Evolutionary conservation across 495 filamentous ascomycete genomes (phyloP).

Genomic region (Aspergillus funiculosus): DNA sequence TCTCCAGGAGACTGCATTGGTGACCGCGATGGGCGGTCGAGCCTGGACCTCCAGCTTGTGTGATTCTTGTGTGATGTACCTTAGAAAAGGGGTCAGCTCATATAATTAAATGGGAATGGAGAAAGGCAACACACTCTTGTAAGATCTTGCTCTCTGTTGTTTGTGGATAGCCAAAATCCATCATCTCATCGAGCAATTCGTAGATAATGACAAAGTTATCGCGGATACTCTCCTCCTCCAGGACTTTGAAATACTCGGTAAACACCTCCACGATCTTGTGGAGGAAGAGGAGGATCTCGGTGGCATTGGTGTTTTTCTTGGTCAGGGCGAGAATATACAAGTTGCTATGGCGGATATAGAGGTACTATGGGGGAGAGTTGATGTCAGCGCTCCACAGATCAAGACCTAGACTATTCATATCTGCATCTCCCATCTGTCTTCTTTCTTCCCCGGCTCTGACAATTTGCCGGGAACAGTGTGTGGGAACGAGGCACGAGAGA

Average conservation of each 20-base stretch:
- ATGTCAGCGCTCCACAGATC: no score
- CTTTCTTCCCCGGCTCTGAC: no score
- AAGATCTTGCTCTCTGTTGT: conserved; percentile 99
- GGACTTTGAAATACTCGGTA: conserved; percentile 99
- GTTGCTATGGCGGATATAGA: conserved; percentile 99
- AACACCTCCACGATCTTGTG: conserved; percentile 99
- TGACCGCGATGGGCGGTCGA: conserved; percentile 98
- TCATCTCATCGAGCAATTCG: conserved; percentile 99
- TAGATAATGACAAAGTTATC: conserved; percentile 99
- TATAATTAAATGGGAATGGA: background rate
- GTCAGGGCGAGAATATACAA: conserved; percentile 97
- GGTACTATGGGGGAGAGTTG: conserved; percentile 60
- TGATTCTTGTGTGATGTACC: conserved; percentile 98
- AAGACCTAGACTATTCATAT: no score
- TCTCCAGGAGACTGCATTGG: conserved; percentile 96
- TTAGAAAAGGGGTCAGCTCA: conserved; percentile 14
- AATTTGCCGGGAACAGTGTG: conserved; percentile 20
- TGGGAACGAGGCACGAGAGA: conserved; percentile 15
- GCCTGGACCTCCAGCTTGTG: conserved; percentile 98
- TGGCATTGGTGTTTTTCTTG: conserved; percentile 97
- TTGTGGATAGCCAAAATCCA: conserved; percentile 99
- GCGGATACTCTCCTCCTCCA: conserved; percentile 98
- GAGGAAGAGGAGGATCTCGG: conserved; percentile 96
- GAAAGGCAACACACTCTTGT: conserved; percentile 62
- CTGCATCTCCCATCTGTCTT: no score